Evolutionary conservation across 1,284 basidiomycete species (phyloP).

Genomic region (Puccinia horiana): DNA sequence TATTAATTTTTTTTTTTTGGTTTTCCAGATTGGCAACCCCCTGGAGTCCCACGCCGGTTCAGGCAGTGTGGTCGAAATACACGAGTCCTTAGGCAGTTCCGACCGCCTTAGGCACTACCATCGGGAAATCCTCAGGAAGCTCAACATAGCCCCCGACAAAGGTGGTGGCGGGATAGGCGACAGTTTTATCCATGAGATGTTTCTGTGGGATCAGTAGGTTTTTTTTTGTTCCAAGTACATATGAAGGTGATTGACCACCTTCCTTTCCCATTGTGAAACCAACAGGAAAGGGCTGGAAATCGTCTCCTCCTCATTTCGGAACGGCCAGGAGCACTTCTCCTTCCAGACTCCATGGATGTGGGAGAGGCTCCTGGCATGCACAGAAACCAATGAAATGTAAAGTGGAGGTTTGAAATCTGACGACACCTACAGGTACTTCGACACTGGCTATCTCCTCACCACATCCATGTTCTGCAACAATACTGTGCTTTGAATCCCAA

Average conservation of each 20-base stretch:
- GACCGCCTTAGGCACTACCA: too few species aligned
- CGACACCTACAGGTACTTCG: conserved; percentile 17
- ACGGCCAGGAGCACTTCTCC: too few species aligned
- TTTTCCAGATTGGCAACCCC: too few species aligned
- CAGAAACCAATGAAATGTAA: neutral
- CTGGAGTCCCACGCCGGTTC: neutral
- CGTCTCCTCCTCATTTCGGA: neutral
- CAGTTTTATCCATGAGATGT: neutral
- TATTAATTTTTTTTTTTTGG: too few species aligned
- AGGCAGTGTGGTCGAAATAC: neutral
- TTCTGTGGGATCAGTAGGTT: neutral
- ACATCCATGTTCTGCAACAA: conserved; percentile 15
- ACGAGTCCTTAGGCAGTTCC: neutral
- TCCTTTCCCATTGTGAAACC: too few species aligned
- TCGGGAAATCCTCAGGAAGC: neutral
- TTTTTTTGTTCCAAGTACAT: too few species aligned
- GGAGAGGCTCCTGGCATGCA: neutral
- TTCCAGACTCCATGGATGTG: too few species aligned
- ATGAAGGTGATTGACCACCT: too few species aligned
- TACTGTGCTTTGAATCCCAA: neutral
- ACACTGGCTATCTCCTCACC: neutral
- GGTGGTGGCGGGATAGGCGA: too few species aligned
- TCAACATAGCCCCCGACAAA: neutral
- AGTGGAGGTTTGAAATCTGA: neutral
- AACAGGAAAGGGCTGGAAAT: neutral